These are phyloP conservation scores for Trichoderma harzianum DNA, from an alignment of 2,329 filamentous ascomycete genomes.

Conservation along the genomic window DNA sequence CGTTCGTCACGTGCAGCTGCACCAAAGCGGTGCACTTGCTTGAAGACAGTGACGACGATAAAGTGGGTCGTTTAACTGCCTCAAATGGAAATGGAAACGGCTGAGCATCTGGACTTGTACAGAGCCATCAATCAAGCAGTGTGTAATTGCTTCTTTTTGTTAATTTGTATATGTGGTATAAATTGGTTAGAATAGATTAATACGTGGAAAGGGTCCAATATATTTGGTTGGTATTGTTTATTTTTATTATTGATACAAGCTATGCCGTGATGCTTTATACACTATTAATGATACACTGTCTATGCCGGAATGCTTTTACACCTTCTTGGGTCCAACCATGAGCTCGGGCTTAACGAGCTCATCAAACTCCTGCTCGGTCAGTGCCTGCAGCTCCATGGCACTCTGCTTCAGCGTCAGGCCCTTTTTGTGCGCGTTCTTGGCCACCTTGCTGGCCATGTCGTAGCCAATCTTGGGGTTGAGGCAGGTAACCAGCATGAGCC, in stretches of 20 bases:
- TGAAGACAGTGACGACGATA: background rate
- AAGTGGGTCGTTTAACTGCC: background rate
- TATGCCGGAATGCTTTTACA: background rate
- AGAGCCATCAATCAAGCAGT: background rate
- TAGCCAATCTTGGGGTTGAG: conserved; percentile 97
- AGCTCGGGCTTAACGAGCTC: conserved; percentile 85
- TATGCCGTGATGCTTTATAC: background rate
- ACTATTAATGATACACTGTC: background rate
- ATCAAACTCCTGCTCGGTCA: conserved; percentile 88
- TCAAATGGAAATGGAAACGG: background rate
- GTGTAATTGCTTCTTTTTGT: background rate
- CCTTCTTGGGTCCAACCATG: conserved; percentile 71
- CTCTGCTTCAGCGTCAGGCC: conserved; percentile 89
- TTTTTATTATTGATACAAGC: background rate
- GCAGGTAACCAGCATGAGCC: conserved; percentile 97
- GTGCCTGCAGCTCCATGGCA: conserved; percentile 86
- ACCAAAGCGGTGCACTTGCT: background rate
- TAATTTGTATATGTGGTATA: no score
- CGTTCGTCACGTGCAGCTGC: background rate
- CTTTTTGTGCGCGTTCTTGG: conserved; percentile 99
- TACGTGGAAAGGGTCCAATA: no score
- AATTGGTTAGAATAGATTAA: no score
- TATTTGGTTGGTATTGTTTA: background rate
- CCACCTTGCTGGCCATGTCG: conserved; percentile 94
- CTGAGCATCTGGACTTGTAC: background rate